Conservation (phyloP, 257 asterid species). For the Nicotiana sylvestris region DNA sequence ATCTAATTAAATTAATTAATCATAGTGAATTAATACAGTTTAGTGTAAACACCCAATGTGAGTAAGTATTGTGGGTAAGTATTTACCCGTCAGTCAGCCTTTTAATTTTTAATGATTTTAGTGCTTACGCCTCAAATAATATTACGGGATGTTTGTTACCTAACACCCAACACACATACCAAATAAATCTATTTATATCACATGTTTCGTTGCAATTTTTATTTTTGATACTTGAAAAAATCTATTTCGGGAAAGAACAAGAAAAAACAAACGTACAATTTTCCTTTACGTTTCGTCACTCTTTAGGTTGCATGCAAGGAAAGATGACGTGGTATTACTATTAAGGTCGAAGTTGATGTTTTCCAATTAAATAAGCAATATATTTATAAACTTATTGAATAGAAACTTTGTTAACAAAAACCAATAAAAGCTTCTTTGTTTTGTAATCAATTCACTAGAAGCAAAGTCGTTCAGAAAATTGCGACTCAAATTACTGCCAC, state of each 20-base stretch:
- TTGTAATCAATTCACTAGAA: not conserved
- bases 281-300: too few relatives aligned
- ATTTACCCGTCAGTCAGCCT: too few relatives aligned
- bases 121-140: too few relatives aligned
- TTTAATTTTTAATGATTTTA: too few relatives aligned
- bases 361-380: not conserved
- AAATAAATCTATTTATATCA: too few relatives aligned
- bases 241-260: not conserved
- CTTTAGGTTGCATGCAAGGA: not conserved
- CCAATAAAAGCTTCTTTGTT: not conserved
- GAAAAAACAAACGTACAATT: not conserved
- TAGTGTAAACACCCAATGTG: too few relatives aligned
- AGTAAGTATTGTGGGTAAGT: too few relatives aligned
- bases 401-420: not conserved
- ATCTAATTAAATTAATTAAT: too few relatives aligned
- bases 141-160: too few relatives aligned
- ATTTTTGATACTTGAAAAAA: not conserved
- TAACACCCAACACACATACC: too few relatives aligned
- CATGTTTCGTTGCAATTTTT: not conserved
- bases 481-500: not conserved
- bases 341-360: not conserved
- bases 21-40: too few relatives aligned
- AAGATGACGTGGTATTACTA: too few relatives aligned
- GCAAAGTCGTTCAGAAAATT: not conserved
- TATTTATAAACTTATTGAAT: not conserved